Base-by-base conservation (phyloP, 2,329 filamentous ascomycete genomes). In the Botrytis cinerea region DNA sequence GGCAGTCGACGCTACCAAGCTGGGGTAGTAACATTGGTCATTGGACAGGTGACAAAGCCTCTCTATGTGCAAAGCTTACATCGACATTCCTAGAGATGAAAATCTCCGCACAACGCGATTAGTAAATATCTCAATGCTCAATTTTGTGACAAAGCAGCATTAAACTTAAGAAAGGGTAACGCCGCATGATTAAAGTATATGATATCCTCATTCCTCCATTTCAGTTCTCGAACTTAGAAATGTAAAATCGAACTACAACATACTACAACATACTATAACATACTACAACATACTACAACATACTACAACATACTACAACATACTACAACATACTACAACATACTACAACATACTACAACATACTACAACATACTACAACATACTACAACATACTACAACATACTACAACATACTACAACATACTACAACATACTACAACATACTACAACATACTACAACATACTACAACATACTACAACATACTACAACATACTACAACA, bases 31-130 rank as follows among this genome's bases (percentile, higher is more conserved):
- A 20, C 18, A 57, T 32, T 32, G 22, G 20, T 68, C 25, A 32
- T 43, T 68, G 48, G 48, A 32, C 9, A 28, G 45, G 51, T 16
- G 48, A 68, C 64, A 57, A 68, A 68, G 64, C 35, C 46, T 18
- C n/a, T 25, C 45, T 54, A 18, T 68, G 35, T 20, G 25, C 48
- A 32, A 22, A 54, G 25, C 64, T 68, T 68, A 57, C 48, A 68
- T 40, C 46, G 4, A 40, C n/a, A 38, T 46, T 51, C 48, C 35
- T 22, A 22, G 20, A 2, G 12, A n/a, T n/a, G 48, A 16, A n/a
- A 5, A 43, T 57, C n/a, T 43, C 48, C 43, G 2, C 35, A 57
- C 6, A 28, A 43, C 8, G n/a, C 18, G 46, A 57, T 43, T 57
- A 68, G 35, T 68, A 18, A 57, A 57, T 48, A 57, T 43, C 40